Conservation (phyloP, 495 filamentous ascomycete genomes). For the Lasiosphaeriaceae sp. region DNA sequence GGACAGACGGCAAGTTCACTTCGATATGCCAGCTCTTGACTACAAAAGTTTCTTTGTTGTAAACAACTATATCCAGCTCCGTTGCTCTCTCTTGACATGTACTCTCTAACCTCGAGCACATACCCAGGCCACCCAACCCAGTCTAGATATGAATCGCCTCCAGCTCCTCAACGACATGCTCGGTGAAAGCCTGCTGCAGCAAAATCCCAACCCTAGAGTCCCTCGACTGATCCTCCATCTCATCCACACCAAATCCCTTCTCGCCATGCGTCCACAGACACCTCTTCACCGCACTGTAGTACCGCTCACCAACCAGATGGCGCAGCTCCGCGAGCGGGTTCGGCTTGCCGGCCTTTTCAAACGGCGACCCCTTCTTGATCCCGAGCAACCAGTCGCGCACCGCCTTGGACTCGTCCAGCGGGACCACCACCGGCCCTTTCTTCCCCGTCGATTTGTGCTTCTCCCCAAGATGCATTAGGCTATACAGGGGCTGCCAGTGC, state of each 20-base stretch:
- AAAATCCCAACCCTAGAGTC: slow-evolving; percentile 17
- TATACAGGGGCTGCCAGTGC: slow-evolving; percentile 45
- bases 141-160: slow-evolving; percentile 12
- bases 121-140: too few relatives aligned
- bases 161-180: slow-evolving; percentile 26
- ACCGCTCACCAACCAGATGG: slow-evolving; percentile 22
- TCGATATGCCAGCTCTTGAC: too few relatives aligned
- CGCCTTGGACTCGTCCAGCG: slow-evolving; percentile 18
- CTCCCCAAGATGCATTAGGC: slow-evolving; percentile 31
- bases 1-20: too few relatives aligned
- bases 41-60: too few relatives aligned
- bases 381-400: slow-evolving; percentile 28
- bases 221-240: slow-evolving; percentile 19
- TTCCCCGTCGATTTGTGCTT: background rate
- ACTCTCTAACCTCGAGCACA: too few relatives aligned
- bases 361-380: background rate
- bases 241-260: slow-evolving; percentile 26
- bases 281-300: slow-evolving; percentile 21
- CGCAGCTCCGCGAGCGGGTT: slow-evolving; percentile 26
- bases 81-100: too few relatives aligned
- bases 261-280: slow-evolving; percentile 31
- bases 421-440: slow-evolving; percentile 5
- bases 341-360: background rate
- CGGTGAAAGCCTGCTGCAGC: slow-evolving; percentile 29
- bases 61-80: too few relatives aligned